A percentile compares a stretch with the other conserved stretches of the same genome.
These are phyloP conservation scores for Trichoderma pleuroti DNA, from an alignment of 2,329 filamentous ascomycete species.

Conservation along the genomic window DNA sequence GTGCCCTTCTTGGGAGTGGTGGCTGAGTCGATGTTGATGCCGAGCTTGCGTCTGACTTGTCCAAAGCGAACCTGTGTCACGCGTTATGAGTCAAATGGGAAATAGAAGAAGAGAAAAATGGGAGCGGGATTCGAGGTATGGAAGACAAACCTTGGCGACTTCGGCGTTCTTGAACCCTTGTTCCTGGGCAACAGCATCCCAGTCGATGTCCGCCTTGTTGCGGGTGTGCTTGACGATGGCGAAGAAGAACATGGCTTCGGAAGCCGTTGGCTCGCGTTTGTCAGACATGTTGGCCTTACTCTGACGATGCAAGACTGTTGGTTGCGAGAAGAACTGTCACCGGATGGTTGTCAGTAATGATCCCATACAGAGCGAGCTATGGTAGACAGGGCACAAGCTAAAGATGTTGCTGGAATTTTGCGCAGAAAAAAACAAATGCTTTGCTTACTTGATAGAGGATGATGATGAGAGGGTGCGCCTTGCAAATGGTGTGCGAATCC, in stretches of 20 bases:
- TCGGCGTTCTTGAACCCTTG: slow-evolving; percentile 44
- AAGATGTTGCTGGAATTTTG: not conserved
- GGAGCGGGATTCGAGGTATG: not conserved
- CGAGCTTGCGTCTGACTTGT: slow-evolving; percentile 48
- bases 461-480: not conserved
- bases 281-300: slow-evolving; percentile 30
- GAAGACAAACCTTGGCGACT: slow-evolving; percentile 40
- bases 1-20: slow-evolving; percentile 27
- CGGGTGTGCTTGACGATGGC: slow-evolving; percentile 43
- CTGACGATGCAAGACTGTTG: not conserved
- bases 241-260: slow-evolving; percentile 44
- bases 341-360: not conserved
- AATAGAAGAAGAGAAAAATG: not conserved
- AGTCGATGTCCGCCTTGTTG: slow-evolving; percentile 46
- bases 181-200: slow-evolving; percentile 43
- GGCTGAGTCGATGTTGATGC: slow-evolving; percentile 32
- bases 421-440: not conserved
- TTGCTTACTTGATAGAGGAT: not conserved
- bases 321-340: not conserved
- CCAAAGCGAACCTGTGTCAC: slow-evolving; percentile 42
- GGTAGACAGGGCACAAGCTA: too few relatives aligned
- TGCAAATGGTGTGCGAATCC: not conserved
- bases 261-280: slow-evolving; percentile 37
- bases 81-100: not conserved
- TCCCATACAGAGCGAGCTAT: not conserved